These are phyloP conservation scores for Asterophora parasitica DNA, from an alignment of 768 basidiomycete species.

Conservation along the genomic window DNA sequence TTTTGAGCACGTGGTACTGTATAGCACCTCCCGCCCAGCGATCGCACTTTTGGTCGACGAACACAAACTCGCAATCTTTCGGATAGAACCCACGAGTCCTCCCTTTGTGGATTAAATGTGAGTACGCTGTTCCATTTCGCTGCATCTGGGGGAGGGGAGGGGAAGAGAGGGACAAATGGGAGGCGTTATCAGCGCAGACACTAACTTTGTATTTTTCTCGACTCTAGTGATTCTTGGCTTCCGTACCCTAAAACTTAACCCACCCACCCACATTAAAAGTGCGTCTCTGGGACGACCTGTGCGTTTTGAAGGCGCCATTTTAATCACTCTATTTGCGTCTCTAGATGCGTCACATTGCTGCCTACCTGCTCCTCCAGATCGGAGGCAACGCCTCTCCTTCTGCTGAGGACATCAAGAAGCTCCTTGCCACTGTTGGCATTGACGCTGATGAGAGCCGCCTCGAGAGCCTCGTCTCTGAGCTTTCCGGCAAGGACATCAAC, in stretches of 20 bases:
- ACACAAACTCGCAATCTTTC: slow-evolving; percentile 33
- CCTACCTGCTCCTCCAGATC: slow-evolving; percentile 93
- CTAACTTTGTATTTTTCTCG: slow-evolving; percentile 8
- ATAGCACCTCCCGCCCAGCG: slow-evolving; percentile 38
- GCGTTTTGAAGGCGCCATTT: not conserved
- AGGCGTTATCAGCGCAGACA: not conserved
- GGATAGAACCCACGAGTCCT: slow-evolving; percentile 95
- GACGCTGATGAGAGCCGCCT: slow-evolving; percentile 83
- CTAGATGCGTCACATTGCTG: slow-evolving; percentile 90
- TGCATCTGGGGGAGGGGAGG: not conserved
- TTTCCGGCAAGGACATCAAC: slow-evolving; percentile 86
- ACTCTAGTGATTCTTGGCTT: slow-evolving; percentile 88
- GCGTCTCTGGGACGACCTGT: slow-evolving; percentile 8
- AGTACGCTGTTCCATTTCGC: slow-evolving; percentile 23
- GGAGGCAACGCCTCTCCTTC: slow-evolving; percentile 90
- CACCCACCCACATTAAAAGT: slow-evolving; percentile 40
- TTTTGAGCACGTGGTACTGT: slow-evolving; percentile 50
- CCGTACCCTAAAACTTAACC: slow-evolving; percentile 40
- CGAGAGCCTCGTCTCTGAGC: slow-evolving; percentile 80
- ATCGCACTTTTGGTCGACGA: slow-evolving; percentile 19
- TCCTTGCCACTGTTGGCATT: slow-evolving; percentile 82
- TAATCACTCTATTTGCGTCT: not conserved
- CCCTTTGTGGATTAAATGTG: slow-evolving; percentile 86
- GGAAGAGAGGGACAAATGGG: not conserved
- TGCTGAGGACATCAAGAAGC: slow-evolving; percentile 81